phyloP scores from a whole-genome alignment of 345 rosid species.

The Adansonia digitata region DNA sequence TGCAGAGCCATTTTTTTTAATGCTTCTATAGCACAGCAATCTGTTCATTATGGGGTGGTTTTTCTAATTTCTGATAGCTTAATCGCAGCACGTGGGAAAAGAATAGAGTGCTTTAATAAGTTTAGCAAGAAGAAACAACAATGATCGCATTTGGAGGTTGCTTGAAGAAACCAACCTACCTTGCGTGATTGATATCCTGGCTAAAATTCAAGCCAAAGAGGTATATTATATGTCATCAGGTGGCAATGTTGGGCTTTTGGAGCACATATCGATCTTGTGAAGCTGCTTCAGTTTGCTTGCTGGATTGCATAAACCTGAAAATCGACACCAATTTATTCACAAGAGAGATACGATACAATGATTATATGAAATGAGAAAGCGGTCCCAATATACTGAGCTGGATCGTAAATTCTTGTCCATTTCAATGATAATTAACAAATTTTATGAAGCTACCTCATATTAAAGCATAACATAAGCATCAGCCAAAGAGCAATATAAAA shows the following conservation, averaged over 20 bases:
- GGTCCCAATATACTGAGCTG: background rate
- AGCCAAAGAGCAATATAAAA: background rate
- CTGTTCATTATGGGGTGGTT: background rate
- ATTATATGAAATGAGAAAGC: background rate
- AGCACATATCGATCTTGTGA: slow-evolving; percentile 57
- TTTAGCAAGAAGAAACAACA: background rate
- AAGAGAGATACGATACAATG: background rate
- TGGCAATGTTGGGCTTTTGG: slow-evolving; percentile 77
- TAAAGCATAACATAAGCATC: background rate
- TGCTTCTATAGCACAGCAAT: background rate
- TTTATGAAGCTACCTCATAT: background rate
- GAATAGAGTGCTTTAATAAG: background rate
- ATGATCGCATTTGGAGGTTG: background rate
- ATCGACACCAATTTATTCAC: background rate
- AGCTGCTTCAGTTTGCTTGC: slow-evolving; percentile 54
- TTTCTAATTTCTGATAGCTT: background rate
- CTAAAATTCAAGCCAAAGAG: background rate
- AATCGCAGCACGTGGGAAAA: background rate
- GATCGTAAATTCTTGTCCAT: background rate
- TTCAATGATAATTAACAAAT: background rate
- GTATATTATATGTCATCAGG: slow-evolving; percentile 34
- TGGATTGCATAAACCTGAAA: slow-evolving; percentile 71
- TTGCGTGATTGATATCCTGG: background rate
- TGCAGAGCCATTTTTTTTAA: background rate
- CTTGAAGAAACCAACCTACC: background rate